Evolutionary conservation across 352 stramenopile genomes (phyloP), one percentile per base, ranked within the genome.

Genomic region (Blastocystis sp.): DNA sequence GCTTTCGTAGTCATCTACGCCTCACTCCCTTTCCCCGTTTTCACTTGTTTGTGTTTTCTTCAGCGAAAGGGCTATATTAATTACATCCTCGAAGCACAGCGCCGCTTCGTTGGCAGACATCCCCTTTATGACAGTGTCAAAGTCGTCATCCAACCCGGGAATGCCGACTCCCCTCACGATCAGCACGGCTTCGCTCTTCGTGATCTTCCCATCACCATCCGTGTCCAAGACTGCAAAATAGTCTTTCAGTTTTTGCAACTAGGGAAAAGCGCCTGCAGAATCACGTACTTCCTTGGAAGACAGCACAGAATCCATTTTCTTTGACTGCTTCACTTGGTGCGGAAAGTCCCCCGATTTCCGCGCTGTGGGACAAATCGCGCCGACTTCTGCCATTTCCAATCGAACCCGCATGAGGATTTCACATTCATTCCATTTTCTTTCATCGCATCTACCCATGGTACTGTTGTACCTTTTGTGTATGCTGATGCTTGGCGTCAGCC

Each of bases 281-380:
- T 28, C 21, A 14, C n/a, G 9, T 52, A 84, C 74, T 48, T 84
- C 74, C 57, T 66, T 62, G 21, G 74, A 62, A 14, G 74, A 84
- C 19, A 84, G 34, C 11, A 84, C 45, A 66, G 74, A 84, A 84
- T 84, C 52, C 74, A 84, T 84, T 43, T 84, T 84, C 28, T 68
- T 69, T 84, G 45, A 77, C 6, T 48, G 38, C 65, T 70, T 68
- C 40, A 9, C 14, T 84, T 38, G 2, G 28, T 19, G 42, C 42
- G 42, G 34, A 34, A 38, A 57, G 64, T 52, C 19, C 1, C 6
- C 28, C 14, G 11, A 17, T 76, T 57, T 76, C 54, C 38, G 3
- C 45, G n/a, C 17, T 6, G 3, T 43, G 11, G 63, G 19, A n/a
- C 11, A 70, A n/a, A 70, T n/a, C n/a, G n/a, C 63, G 43, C 28